A percentile compares a stretch with the other conserved stretches of the same genome.
Evolutionary conservation across 257 asterid genomes (phyloP).

Genomic region (Thymus mandschuricus): DNA sequence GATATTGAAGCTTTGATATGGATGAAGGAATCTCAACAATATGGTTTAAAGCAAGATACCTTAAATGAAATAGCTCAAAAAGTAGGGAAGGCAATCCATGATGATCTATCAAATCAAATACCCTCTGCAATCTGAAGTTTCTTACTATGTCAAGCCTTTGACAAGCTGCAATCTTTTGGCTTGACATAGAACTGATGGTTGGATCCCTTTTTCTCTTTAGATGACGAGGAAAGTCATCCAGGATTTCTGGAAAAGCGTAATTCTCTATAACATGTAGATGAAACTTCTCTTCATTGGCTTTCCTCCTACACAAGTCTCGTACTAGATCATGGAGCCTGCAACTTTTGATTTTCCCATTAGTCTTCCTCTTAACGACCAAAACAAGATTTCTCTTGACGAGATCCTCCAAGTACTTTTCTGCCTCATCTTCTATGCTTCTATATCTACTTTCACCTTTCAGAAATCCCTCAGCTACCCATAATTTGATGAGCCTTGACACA

Average conservation of each 20-base stretch:
- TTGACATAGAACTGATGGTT: background rate
- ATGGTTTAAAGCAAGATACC: background rate
- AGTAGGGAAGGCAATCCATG: too few relatives aligned
- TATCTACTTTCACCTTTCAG: too few relatives aligned
- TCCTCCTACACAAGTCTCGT: slow-evolving; percentile 7
- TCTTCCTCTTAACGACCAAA: background rate
- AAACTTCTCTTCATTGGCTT: slow-evolving; percentile 24
- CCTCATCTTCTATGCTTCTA: background rate
- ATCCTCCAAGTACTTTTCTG: background rate
- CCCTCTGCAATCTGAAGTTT: too few relatives aligned
- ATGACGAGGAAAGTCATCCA: background rate
- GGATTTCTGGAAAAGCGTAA: background rate
- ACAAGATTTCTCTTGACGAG: background rate
- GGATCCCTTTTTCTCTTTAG: background rate
- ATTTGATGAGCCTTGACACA: background rate
- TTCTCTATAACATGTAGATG: background rate
- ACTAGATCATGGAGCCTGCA: slow-evolving; percentile 27
- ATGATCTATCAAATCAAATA: background rate
- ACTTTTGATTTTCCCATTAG: slow-evolving; percentile 11
- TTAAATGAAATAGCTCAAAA: too few relatives aligned
- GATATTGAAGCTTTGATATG: background rate
- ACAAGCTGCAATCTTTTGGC: background rate
- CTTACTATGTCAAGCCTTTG: background rate
- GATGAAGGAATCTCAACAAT: background rate
- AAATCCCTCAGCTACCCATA: background rate